Evolutionary conservation across 2,329 filamentous ascomycete species (phyloP), one percentile per base, ranked within the genome.

Genomic region (Fusarium sarcochroum): DNA sequence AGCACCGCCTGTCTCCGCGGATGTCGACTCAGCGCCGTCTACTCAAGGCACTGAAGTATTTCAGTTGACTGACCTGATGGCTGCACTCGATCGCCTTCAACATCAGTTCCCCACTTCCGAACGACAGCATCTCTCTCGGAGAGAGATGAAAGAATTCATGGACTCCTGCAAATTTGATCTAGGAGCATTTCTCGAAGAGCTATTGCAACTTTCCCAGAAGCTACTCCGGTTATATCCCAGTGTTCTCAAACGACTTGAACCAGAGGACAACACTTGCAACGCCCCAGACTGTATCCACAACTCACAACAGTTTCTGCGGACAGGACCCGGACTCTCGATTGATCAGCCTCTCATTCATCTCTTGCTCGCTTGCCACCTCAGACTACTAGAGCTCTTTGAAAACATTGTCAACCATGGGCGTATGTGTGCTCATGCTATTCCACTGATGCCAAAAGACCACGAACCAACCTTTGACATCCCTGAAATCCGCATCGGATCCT

Each of bases 401-500:
- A 68, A 66, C 20, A 54, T 83, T 7, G 58, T 79, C 20, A 67
- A 67, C 18, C 75, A 76, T 23, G 73, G 75, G 8, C 70, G 71
- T 13, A 61, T 77, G 13, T 83, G 82, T 61, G 67, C 71, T 14
- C 72, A 73, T 27, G 64, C 78, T 41, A 73, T 75, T 8, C 46
- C 73, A 0, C 72, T 73, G 1, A 66, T 76, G 1, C 75, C 78
- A 1, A 52, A 65, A 7, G 64, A 73, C 14, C 59, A 71, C 15
- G 75, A 78, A 15, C 79, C 77, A 1, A 72, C 73, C 7, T 74
- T 82, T 37, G 75, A 77, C 18, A 75, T 83, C 5, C 80, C 81
- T 0, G 77, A 82, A 46, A 78, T 83, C 15, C 77, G 78, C 6
- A 77, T 83, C 7, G 82, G 82, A 2, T 77, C 78, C 3, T 81